phyloP scores from a whole-genome alignment of 2,329 filamentous ascomycete species.

The Daldinia eschscholtzii region DNA sequence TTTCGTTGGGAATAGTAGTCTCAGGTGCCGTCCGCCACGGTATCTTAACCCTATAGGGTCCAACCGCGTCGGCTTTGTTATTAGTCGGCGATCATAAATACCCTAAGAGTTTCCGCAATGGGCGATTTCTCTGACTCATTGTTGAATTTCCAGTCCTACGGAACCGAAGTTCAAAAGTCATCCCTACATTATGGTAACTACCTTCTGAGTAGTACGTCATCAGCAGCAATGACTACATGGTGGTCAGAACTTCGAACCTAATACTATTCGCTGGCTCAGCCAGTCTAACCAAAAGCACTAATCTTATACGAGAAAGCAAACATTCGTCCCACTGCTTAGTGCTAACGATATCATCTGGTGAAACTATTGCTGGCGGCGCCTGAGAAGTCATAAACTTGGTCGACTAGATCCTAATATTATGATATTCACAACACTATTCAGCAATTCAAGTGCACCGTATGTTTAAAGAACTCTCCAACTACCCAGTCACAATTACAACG shows the following conservation, averaged over 20 bases:
- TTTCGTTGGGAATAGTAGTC: slow-evolving; percentile 16
- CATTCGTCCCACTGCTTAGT: slow-evolving; percentile 12
- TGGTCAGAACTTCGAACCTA: not conserved
- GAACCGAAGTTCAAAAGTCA: slow-evolving; percentile 10
- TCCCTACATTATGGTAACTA: not conserved
- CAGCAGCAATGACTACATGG: slow-evolving; percentile 1
- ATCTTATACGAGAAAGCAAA: slow-evolving; percentile 27
- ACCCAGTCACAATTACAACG: not conserved
- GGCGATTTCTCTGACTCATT: slow-evolving; percentile 15
- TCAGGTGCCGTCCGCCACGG: slow-evolving; percentile 18
- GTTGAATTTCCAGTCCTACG: slow-evolving; percentile 23
- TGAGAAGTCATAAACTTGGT: not conserved
- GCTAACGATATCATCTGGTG: slow-evolving; percentile 5
- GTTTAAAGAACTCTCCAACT: not conserved
- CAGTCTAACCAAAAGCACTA: slow-evolving; percentile 2
- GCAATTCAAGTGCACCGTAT: no score
- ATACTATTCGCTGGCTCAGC: not conserved
- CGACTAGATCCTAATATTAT: not conserved
- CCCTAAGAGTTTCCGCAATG: not conserved
- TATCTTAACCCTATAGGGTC: not conserved
- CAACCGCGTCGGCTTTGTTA: slow-evolving; percentile 16
- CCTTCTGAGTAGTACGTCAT: not conserved
- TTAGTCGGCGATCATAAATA: slow-evolving; percentile 39
- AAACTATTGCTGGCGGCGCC: slow-evolving; percentile 16
- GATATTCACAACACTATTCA: not conserved